Base-by-base conservation (phyloP, 2,329 filamentous ascomycete genomes). In the Fusarium tjaetaba region DNA sequence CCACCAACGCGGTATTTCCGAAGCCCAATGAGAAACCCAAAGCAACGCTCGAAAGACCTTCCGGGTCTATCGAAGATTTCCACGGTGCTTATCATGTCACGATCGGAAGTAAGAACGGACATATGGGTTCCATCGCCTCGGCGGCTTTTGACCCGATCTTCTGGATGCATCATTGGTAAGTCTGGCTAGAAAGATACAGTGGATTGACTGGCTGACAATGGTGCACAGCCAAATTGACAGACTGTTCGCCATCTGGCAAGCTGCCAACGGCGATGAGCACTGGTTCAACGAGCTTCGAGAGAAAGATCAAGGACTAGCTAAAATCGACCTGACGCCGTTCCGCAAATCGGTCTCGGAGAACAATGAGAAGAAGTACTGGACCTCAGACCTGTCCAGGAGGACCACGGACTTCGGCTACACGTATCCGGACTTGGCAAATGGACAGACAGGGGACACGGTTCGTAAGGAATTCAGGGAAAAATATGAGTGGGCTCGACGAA, bases 71-170 rank as follows among this genome's bases (percentile, higher is more conserved):
- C 3, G 46, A 49, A 3, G 20, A 2, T 13, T 0, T 49, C 0
- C 28, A 49, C 10, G 0, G 0, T 16, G 0, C 0, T 0, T 48
- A 48, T 16, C 45, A 48, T 11, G 0, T 0, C 2, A 11, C 0
- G 0, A 10, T 48, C 10, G 45, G 45, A 0, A 2, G 15, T 13
- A 11, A 2, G 1, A 11, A 0, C 0, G 45, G 46, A 30, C 46
- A 49, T 1, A 49, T 48, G 45, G 2, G 9, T 8, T 20, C 0
- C 11, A 45, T 26, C 3, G 1, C 4, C 0, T 7, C 9, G 9
- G 45, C 45, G 4, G 45, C 46, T 1, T 49, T 49, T 0, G 46
- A 49, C 10, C 46, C 46, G 0, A 49, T 49, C 7, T 49, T 49
- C 11, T 49, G 46, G 46, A 49, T 49, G 46, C 46, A 49, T 18